Base-by-base conservation (phyloP, 768 basidiomycete genomes). In the Kwoniella sp. region DNA sequence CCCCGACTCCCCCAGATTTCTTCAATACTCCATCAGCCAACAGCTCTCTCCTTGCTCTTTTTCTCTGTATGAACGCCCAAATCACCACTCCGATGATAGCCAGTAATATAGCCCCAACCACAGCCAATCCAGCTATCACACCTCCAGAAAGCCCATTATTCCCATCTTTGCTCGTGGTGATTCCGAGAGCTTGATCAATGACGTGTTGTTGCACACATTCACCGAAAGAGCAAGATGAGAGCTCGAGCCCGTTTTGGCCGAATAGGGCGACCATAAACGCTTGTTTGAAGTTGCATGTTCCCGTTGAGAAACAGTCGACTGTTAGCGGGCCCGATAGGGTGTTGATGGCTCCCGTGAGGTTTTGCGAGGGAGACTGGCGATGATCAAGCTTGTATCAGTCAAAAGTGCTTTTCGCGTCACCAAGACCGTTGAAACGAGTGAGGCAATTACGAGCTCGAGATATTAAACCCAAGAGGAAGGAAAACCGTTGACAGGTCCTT, bases 61-160 rank as follows among this genome's bases (percentile, higher is more conserved):
- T 82, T 73, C 90, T 90, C 19, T 78, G 77, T 50, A 85, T 58
- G 70, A 85, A 84, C 0, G 91, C 93, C 71, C 88, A 82, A 2
- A 83, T 63, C 7, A 96, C 73, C n/a, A 88, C 79, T 0, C 81
- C 77, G 2, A 93, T 78, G 0, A 88, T 85, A 0, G 86, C 67
- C 1, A 84, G 78, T 19, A 90, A 58, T 48, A 96, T 73, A 0
- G 80, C 84, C 6, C 92, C 90, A 9, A 96, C 87, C 25, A 93
- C 90, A 0, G 88, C 91, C 27, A 97, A 80, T 13, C 94, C 94
- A 36, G 90, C 93, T 62, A 96, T 91, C 24, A 96, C 93, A 1
- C 94, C 93, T 0, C 87, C 85, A 59, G 86, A 84, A 9, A 96
- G 85, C 19, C 84, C 80, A 33, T 82, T 82, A 3, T 82, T 81